Percentiles rank a stretch among this genome's conserved stretches.
phyloP scores from a whole-genome alignment of 106 monocot species.

The Platanthera guangdongensis region DNA sequence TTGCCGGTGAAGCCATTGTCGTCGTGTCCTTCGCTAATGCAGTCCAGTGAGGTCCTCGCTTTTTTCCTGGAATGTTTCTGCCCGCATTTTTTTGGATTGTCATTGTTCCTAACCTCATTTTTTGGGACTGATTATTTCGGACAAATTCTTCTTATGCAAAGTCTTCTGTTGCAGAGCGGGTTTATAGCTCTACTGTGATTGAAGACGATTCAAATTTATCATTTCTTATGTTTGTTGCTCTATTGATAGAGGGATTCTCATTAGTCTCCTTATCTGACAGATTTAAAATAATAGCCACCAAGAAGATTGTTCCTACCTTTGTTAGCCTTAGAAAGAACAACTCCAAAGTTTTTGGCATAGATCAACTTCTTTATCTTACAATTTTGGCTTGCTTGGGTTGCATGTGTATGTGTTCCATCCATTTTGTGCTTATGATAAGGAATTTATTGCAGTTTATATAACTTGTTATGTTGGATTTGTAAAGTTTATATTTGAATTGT shows the following conservation, averaged over 20 bases:
- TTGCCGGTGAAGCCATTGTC: too few relatives aligned
- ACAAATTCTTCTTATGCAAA: slow-evolving; percentile 27
- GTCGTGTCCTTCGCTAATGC: too few relatives aligned
- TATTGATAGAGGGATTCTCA: slow-evolving; percentile 86
- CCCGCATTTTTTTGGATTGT: too few relatives aligned
- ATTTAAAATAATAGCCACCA: slow-evolving; percentile 30
- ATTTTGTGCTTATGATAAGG: slow-evolving; percentile 47
- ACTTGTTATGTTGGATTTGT: too few relatives aligned
- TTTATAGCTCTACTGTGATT: slow-evolving; percentile 33
- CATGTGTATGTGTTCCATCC: slow-evolving; percentile 57
- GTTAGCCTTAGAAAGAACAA: slow-evolving; percentile 36
- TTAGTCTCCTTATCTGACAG: slow-evolving; percentile 50
- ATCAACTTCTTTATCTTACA: slow-evolving; percentile 15
- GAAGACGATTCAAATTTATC: slow-evolving; percentile 30
- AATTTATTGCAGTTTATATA: neutral
- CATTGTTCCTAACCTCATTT: too few relatives aligned
- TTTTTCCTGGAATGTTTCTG: too few relatives aligned
- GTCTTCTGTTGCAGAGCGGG: slow-evolving; percentile 38
- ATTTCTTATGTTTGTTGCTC: slow-evolving; percentile 32
- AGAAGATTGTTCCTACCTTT: slow-evolving; percentile 32
- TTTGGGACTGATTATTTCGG: too few relatives aligned
- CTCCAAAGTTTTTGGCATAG: slow-evolving; percentile 18
- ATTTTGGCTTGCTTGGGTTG: slow-evolving; percentile 25
- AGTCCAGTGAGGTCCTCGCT: too few relatives aligned
- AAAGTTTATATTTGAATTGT: too few relatives aligned